A percentile compares a stretch with the other conserved stretches of the same genome.
These are phyloP conservation scores for Pezicula radicicola DNA, from an alignment of 2,329 filamentous ascomycete genomes.

Conservation along the genomic window DNA sequence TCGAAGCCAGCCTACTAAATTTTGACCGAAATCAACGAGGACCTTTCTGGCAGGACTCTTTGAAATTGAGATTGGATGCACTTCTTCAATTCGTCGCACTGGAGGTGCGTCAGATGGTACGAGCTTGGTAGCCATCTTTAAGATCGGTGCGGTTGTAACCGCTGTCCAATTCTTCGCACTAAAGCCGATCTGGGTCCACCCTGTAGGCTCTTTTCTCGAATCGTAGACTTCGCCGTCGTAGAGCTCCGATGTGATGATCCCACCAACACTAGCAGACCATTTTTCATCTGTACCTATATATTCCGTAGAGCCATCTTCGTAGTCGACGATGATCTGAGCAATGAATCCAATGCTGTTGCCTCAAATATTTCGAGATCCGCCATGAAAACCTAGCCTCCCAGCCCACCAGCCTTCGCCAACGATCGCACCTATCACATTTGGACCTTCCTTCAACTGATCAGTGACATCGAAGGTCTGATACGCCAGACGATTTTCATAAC, in stretches of 20 bases:
- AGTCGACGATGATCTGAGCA: slow-evolving; percentile 35
- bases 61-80: neutral
- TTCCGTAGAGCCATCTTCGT: slow-evolving; percentile 28
- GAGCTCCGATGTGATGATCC: slow-evolving; percentile 33
- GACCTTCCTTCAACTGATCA: slow-evolving; percentile 30
- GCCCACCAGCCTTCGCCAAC: slow-evolving; percentile 49
- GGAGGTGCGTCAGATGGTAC: slow-evolving; percentile 40
- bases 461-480: slow-evolving; percentile 54
- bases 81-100: slow-evolving; percentile 31
- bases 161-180: no score
- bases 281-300: slow-evolving; percentile 32
- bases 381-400: slow-evolving; percentile 34
- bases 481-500: slow-evolving; percentile 44
- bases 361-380: slow-evolving; percentile 31
- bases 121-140: slow-evolving; percentile 33
- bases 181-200: no score
- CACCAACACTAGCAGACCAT: slow-evolving; percentile 33
- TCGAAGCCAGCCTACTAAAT: slow-evolving; percentile 48
- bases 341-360: slow-evolving; percentile 37
- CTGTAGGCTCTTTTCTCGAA: slow-evolving; percentile 29
- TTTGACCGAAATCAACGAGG: slow-evolving; percentile 55
- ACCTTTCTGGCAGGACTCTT: slow-evolving; percentile 36
- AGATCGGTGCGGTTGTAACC: no score
- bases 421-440: slow-evolving; percentile 38
- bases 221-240: slow-evolving; percentile 54